phyloP scores from a whole-genome alignment of 371 early-diverging fungal genomes.

The Mucor velutinosus region DNA sequence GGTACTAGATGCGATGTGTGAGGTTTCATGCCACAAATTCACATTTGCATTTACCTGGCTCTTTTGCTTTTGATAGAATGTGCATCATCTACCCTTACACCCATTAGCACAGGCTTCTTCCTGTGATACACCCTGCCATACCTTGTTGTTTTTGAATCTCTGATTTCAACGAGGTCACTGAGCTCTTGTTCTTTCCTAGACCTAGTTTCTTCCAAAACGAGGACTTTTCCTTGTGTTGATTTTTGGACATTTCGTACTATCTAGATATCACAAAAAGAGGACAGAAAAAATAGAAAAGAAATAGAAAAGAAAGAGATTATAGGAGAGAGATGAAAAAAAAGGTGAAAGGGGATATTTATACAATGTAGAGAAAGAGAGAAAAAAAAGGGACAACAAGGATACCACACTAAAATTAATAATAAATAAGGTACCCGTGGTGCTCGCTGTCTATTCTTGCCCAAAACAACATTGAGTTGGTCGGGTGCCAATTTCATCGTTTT shows the following conservation, averaged over 20 bases:
- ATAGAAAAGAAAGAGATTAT: neutral
- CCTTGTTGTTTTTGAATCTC: neutral
- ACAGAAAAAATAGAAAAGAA: neutral
- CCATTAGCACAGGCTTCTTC: neutral
- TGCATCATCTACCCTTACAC: neutral
- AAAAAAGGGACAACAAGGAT: neutral
- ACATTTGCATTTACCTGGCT: neutral
- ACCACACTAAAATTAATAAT: neutral
- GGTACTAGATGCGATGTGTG: neutral
- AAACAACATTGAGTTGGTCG: neutral
- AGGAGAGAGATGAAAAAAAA: neutral
- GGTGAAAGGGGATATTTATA: neutral
- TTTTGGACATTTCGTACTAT: slow-evolving; percentile 11
- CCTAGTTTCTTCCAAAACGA: slow-evolving; percentile 31
- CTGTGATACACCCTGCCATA: neutral
- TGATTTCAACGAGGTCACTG: slow-evolving; percentile 13
- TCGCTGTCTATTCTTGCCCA: neutral
- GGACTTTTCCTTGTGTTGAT: slow-evolving; percentile 19
- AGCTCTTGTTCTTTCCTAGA: slow-evolving; percentile 24
- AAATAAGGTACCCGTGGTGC: neutral
- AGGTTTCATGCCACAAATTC: neutral
- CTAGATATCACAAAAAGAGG: neutral
- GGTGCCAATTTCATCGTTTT: neutral
- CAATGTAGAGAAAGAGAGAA: neutral
- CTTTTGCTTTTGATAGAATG: slow-evolving; percentile 9